Base-by-base conservation (phyloP, 23 red algal species). In the Gracilaria gracilis region DNA sequence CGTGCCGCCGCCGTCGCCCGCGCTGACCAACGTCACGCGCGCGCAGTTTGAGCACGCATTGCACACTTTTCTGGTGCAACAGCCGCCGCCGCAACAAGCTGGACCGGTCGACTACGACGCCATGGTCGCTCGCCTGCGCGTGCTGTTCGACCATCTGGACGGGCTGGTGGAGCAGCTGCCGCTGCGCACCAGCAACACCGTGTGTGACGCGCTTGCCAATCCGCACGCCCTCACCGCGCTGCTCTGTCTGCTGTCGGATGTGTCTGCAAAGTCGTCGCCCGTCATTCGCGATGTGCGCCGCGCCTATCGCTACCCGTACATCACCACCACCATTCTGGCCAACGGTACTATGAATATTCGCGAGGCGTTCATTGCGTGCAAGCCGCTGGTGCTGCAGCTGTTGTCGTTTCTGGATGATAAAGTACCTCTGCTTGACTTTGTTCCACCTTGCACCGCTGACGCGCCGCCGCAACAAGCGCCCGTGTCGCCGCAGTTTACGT, bases 241-340 rank as follows among this genome's bases (percentile, higher is more conserved):
- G 24, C 31, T 89, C 29, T 61, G 14, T 47, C 21, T 89, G 5
- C 74, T 89, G 14, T 78, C 86, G 16, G 53, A 79, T 37, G 35
- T 87, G 2, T 87, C 83, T 33, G 72, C 71, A 53, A 58, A 66
- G 25, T 80, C 86, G 17, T 36, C 57, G 8, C 50, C 70, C 29
- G 86, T 80, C n/a, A 36, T 48, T n/a, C 47, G 38, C 72, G 73
- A 89, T 67, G 86, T 80, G 9, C 70, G 73, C 0, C 44, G 44
- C 29, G 31, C 86, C n/a, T 80, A 80, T 70, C 86, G 72, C 86
- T 89, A 89, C 33, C 86, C 86, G 11, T 80, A 79, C 72, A 66
- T 89, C 16, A 70, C 71, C 49, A 46, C 72, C 8, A 47, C 33
- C 33, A 89, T 89, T 62, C 74, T 89, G 46, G 49, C 73, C 57